A percentile compares a stretch with the other conserved stretches of the same genome.
Conservation (phyloP, 331 rosid species). For the Saraca asoca region DNA sequence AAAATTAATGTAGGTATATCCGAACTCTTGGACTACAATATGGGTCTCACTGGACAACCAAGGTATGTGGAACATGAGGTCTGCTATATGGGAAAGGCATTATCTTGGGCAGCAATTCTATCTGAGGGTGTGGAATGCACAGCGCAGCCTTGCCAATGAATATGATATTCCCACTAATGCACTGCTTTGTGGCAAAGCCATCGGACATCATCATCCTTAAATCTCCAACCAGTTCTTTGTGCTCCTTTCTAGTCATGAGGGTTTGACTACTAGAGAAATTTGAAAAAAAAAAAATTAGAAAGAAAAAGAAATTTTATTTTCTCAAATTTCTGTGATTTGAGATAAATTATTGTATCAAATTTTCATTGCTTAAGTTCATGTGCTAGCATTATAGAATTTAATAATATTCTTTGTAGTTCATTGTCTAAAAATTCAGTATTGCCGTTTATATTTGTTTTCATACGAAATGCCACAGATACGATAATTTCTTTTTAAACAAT, state of each 20-base stretch:
- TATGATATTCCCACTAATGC: slow-evolving; percentile 73
- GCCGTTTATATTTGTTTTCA: no score
- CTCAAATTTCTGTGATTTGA: slow-evolving; percentile 12
- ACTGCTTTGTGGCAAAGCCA: slow-evolving; percentile 84
- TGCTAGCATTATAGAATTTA: slow-evolving; percentile 1
- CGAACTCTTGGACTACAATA: slow-evolving; percentile 83
- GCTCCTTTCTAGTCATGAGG: slow-evolving; percentile 52
- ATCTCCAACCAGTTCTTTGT: not conserved
- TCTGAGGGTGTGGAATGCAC: slow-evolving; percentile 76
- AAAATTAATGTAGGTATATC: slow-evolving; percentile 66
- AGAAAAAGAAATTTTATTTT: slow-evolving; percentile 32
- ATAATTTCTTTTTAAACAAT: no score
- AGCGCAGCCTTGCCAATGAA: slow-evolving; percentile 72
- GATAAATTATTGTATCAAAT: slow-evolving; percentile 28
- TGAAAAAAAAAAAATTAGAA: not conserved
- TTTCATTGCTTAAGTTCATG: not conserved
- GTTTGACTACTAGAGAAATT: slow-evolving; percentile 48
- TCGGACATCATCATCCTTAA: slow-evolving; percentile 55
- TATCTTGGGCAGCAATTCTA: slow-evolving; percentile 91
- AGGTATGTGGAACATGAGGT: slow-evolving; percentile 98
- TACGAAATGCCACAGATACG: no score
- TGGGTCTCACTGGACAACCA: slow-evolving; percentile 91
- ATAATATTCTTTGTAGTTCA: not conserved
- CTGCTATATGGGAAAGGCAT: slow-evolving; percentile 93
- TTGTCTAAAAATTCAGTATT: not conserved